Base-by-base conservation (phyloP, 2,329 filamentous ascomycete species). In the Alternaria sp. region DNA sequence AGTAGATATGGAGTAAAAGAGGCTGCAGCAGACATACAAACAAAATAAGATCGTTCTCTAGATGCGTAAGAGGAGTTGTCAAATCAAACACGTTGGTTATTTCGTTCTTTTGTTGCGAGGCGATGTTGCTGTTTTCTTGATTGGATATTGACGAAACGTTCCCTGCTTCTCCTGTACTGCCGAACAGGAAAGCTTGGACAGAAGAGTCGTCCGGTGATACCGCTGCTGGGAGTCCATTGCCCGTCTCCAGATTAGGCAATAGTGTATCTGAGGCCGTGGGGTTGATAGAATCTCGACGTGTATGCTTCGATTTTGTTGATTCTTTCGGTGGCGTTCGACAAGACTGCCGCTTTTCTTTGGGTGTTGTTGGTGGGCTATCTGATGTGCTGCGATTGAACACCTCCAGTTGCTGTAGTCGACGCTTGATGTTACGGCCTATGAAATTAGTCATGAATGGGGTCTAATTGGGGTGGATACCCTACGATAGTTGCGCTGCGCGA, bases 401-500 rank as follows among this genome's bases (percentile, higher is more conserved):
- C 5, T 57, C 54, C 12, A 57, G 36, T 46, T 57, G 54, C 30
- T 57, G 28, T 24, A 44, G 39, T 46, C 54, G 46, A 7, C 22
- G 47, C 16, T 57, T 57, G 48, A 52, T 32, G 22, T 57, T 57
- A 18, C 54, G 54, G 34, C 54, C 54, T 57, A n/a, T 18, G 43
- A 36, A 20, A 16, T 57, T 34, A 57, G 54, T 30, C 36, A 43
- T 16, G 24, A 9, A n/a, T 41, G 18, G 14, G 20, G 14, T 24
- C 12, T 24, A 34, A 32, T 43, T 34, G 12, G n/a, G 42, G 5
- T 14, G 24, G 14, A 36, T 6, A 5, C 26, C 54, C 18, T 39
- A 57, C 54, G 54, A 44, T 57, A 57, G 20, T 57, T 57, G 16
- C 54, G 54, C 26, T 57, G 54, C 3, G 54, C 47, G 6, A 57